phyloP scores from a whole-genome alignment of 768 basidiomycete species.

The Amanita jacksonii region DNA sequence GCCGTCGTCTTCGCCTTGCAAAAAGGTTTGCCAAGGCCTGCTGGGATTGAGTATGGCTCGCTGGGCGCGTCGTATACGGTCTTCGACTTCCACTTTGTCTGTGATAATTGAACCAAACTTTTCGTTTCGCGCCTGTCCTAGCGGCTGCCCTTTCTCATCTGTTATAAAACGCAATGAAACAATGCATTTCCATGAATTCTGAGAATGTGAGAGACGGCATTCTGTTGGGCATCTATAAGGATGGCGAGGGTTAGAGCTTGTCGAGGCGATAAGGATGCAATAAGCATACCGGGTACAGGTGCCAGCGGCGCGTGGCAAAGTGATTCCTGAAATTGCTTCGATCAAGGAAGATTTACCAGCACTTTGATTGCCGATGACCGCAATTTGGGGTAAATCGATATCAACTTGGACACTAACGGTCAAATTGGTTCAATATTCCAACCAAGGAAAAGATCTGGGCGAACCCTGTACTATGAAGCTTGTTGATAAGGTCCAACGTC shows the following conservation, averaged over 20 bases:
- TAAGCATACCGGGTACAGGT: constrained; percentile 60
- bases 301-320: constrained; percentile 59
- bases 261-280: too few species aligned
- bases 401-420: constrained; percentile 50
- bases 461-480: constrained; percentile 47
- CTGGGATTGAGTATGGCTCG: constrained; percentile 55
- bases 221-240: constrained; percentile 46
- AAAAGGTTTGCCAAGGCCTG: constrained; percentile 23
- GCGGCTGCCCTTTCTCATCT: constrained; percentile 26
- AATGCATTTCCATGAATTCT: constrained; percentile 36
- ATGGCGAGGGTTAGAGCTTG: neutral
- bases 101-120: constrained; percentile 40
- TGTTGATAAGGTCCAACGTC: constrained; percentile 47
- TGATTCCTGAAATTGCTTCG: constrained; percentile 67
- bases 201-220: constrained; percentile 37
- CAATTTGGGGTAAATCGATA: constrained; percentile 65
- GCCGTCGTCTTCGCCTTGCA: constrained; percentile 25
- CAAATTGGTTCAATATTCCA: neutral
- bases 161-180: constrained; percentile 39
- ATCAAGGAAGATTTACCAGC: constrained; percentile 74
- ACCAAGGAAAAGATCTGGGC: constrained; percentile 6
- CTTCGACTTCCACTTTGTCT: constrained; percentile 47
- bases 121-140: constrained; percentile 29
- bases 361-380: constrained; percentile 64
- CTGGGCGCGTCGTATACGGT: constrained; percentile 58